Evolutionary conservation across 129 eudicot genomes (phyloP).

Genomic region (Lactuca sativa): DNA sequence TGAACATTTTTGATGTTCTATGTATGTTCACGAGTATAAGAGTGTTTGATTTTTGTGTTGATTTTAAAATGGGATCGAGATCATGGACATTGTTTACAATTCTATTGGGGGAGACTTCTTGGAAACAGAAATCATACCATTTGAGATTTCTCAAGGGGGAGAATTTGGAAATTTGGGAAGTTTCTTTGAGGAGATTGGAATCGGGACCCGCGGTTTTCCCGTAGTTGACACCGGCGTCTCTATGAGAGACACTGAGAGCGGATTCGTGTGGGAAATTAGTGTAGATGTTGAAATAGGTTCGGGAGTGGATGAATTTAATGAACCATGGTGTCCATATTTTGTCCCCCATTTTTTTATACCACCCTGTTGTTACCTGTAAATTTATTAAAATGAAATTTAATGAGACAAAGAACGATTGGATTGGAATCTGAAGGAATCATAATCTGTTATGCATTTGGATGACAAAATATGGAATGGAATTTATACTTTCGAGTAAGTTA

Average conservation of each 20-base stretch:
- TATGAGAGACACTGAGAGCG: conserved; percentile 85
- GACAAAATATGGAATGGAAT: no score
- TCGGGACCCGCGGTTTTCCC: conserved; percentile 97
- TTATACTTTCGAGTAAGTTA: no score
- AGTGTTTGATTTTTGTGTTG: conserved; percentile 49
- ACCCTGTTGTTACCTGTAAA: conserved; percentile 80
- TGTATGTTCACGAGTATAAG: conserved; percentile 54
- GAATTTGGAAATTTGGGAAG: conserved; percentile 39
- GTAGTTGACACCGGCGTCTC: conserved; percentile 93
- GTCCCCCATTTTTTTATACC: conserved; percentile 94
- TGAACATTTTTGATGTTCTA: conserved; percentile 39
- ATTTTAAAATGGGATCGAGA: conserved; percentile 43
- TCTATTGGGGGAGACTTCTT: conserved; percentile 62
- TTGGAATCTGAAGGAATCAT: no score
- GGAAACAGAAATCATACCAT: conserved; percentile 93
- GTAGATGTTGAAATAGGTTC: conserved; percentile 77
- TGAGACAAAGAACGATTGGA: neutral
- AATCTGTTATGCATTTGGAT: no score
- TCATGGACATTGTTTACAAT: conserved; percentile 47
- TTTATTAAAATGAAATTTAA: conserved; percentile 8
- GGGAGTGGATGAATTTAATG: conserved; percentile 78
- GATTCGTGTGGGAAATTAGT: conserved; percentile 69
- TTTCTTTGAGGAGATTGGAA: conserved; percentile 61
- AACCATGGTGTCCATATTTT: conserved; percentile 98
- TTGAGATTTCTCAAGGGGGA: conserved; percentile 64